A percentile compares a stretch with the other conserved stretches of the same genome.
Conservation (phyloP, 148 eudicot genomes). For the Talinum fruticosum region DNA sequence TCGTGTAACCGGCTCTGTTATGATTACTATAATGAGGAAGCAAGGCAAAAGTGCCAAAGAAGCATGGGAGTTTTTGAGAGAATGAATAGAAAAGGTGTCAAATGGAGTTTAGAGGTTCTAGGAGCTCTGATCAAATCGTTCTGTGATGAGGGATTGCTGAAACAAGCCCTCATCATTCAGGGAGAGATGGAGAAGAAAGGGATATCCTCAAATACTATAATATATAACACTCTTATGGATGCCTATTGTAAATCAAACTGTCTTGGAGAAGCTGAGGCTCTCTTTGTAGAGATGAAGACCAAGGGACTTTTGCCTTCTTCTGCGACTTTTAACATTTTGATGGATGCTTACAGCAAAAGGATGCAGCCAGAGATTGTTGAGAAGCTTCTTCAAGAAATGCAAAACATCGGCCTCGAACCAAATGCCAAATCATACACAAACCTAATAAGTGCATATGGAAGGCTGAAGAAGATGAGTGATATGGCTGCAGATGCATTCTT, state of each 20-base stretch:
- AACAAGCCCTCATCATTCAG: conserved; percentile 87
- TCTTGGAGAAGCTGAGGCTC: conserved; percentile 90
- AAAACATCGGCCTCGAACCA: conserved; percentile 53
- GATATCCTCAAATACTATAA: conserved; percentile 62
- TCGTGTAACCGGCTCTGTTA: conserved; percentile 78
- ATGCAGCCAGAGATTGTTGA: conserved; percentile 86
- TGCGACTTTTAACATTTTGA: conserved; percentile 72
- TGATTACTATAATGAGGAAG: conserved; percentile 85
- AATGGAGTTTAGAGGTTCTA: conserved; percentile 75
- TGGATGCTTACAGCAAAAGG: conserved; percentile 88
- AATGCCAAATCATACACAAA: conserved; percentile 80
- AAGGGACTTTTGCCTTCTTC: conserved; percentile 65
- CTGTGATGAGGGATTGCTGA: conserved; percentile 79
- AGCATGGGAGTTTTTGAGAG: conserved; percentile 73
- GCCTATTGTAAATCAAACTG: conserved; percentile 66
- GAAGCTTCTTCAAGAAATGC: conserved; percentile 74
- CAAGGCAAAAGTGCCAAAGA: conserved; percentile 76
- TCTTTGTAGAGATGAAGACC: conserved; percentile 72
- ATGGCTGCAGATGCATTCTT: conserved; percentile 88
- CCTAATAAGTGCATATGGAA: conserved; percentile 84
- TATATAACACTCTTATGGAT: conserved; percentile 84
- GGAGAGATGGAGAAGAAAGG: conserved; percentile 91
- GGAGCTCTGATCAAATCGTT: conserved; percentile 85
- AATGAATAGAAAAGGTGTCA: conserved; percentile 68
- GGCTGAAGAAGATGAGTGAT: conserved; percentile 80